Evolutionary conservation across 495 filamentous ascomycete species (phyloP), one percentile per base, ranked within the genome.

Genomic region (Geoglossum glabrum): DNA sequence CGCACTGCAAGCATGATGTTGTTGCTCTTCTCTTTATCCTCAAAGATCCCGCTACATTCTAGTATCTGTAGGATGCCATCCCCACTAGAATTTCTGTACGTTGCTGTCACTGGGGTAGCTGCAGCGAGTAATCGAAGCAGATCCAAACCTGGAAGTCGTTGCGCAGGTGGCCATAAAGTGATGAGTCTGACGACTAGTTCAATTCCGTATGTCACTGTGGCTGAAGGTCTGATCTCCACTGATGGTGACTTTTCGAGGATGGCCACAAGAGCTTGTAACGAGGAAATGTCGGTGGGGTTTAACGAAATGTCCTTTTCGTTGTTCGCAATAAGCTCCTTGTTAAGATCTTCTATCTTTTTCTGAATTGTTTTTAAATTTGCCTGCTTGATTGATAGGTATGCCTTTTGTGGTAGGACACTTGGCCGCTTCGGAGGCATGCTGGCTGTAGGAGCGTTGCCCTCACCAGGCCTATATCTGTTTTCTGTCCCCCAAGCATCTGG

Each of bases 1-100:
- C 93, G 87, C 45, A 86, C 71, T 0, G 85, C 78, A 68, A 97
- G 80, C 86, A 97, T 95, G 31, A 82, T 77, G 64, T 85, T 86
- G 66, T 96, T 95, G 13, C 79, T 65, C 2, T 66, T 61, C 10
- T 65, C 71, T 15, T 73, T 71, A 21, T 69, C 63, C 36, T 77
- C 72, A 57, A 90, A 84, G 21, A 83, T 68, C 1, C 74, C 78
- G 54, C 76, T 74, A 0, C 62, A 59, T 25, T 72, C 65, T 34
- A 82, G 66, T 0, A 68, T 66, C 7, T 84, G 73, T 8, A 83
- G 68, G 11, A 82, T 68, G 51, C 72, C 82, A 34, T 73, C 73
- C 36, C 67, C 67, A 21, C 60, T 54, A 1, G 63, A 58, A 27
- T 73, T 68, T 1, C 66, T 63, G 58, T 76, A 76, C 7, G 76